Evolutionary conservation across 495 filamentous ascomycete species (phyloP), one percentile per base, ranked within the genome.

Genomic region (Hyaloscypha bicolor): DNA sequence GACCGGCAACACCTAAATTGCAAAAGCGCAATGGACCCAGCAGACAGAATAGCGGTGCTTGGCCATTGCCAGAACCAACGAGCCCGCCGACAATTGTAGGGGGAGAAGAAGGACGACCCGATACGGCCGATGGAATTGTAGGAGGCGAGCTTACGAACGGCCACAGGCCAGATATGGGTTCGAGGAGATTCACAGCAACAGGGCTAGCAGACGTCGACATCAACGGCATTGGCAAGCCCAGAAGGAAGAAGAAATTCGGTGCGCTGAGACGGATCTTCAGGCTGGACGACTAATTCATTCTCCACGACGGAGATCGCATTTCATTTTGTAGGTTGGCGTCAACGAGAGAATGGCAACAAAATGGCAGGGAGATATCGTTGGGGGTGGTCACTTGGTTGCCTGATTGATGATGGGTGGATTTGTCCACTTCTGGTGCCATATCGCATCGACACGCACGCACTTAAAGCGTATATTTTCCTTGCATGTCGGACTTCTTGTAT

Each of bases 181-280:
- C 60, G 9, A 60, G 72, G 12, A 55, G 69, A 62, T 69, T 61
- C 33, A 71, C 72, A 25, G 69, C 66, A 51, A 66, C 66, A 9
- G 64, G 68, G 0, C 22, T 64, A 42, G 32, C 25, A 25, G 63
- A 33, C 19, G 48, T 66, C 16, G 66, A 64, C 63, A 25, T 53
- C 16, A 25, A 21, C 4, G 45, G 33, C 39, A 4, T 48, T 56
- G 32, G n/a, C 19, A 72, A 60, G 22, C 14, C 21, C 12, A 61
- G 33, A 39, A 74, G 71, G 57, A 74, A 71, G 64, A 74, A 74
- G 67, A 72, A 72, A 51, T 69, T 72, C 55, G 62, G 58, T 29
- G 55, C 33, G 45, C 68, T 73, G 65, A 68, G 71, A 32, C 68
- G 55, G 59, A 73, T 73, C 48, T 73, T 70, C 61, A 64, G 65